These are phyloP conservation scores for Dovyalis caffra DNA, from an alignment of 345 rosid genomes.

Conservation along the genomic window DNA sequence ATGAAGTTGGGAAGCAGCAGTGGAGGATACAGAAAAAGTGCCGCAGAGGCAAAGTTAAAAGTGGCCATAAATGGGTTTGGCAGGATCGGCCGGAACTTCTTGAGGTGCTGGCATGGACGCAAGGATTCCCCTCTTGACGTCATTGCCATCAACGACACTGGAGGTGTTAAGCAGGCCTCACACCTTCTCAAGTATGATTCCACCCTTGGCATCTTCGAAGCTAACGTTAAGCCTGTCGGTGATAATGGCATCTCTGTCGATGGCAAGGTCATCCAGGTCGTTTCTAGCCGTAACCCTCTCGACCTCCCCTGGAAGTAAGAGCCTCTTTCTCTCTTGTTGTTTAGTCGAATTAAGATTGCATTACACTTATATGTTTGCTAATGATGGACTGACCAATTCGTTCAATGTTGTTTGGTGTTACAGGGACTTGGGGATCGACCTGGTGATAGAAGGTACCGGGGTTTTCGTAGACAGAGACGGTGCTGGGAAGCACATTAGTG, in stretches of 20 bases:
- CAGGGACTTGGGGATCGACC: slow-evolving; percentile 82
- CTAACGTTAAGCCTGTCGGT: slow-evolving; percentile 88
- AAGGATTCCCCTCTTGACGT: slow-evolving; percentile 87
- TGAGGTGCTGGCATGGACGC: slow-evolving; percentile 97
- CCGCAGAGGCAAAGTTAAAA: slow-evolving; percentile 74
- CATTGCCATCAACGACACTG: slow-evolving; percentile 88
- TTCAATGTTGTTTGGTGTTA: not conserved
- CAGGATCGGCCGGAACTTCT: slow-evolving; percentile 90
- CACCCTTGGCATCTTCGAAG: slow-evolving; percentile 88
- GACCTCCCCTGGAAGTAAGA: slow-evolving; percentile 91
- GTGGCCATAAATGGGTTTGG: slow-evolving; percentile 96
- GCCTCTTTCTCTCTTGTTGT: not conserved
- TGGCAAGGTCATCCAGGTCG: slow-evolving; percentile 93
- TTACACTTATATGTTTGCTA: not conserved
- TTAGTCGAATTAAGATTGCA: not conserved
- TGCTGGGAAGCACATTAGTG: slow-evolving; percentile 89
- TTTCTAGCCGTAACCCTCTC: slow-evolving; percentile 69
- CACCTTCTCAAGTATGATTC: slow-evolving; percentile 98
- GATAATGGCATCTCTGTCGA: slow-evolving; percentile 85
- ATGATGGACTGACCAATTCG: not conserved
- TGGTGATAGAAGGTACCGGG: slow-evolving; percentile 96
- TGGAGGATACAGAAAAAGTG: slow-evolving; percentile 71
- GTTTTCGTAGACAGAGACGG: slow-evolving; percentile 95
- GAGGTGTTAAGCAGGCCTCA: slow-evolving; percentile 94
- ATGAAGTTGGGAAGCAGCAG: slow-evolving; percentile 51